phyloP scores from a whole-genome alignment of 768 basidiomycete species.

The Cyclocybe aegerita region DNA sequence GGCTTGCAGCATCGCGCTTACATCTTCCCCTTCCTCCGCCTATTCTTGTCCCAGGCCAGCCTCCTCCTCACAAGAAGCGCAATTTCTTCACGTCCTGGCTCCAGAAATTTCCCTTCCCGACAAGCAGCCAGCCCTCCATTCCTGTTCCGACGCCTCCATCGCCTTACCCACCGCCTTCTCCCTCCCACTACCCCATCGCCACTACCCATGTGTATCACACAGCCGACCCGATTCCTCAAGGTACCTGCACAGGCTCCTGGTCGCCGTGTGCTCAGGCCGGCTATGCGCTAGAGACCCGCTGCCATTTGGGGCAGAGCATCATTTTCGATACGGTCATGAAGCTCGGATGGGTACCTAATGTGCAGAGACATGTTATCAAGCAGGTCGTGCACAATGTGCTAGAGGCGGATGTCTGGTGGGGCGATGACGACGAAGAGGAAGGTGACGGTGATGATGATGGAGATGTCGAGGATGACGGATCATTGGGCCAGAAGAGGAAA shows the following conservation, averaged over 20 bases:
- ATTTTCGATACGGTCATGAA: constrained; percentile 85
- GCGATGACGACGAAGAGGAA: constrained; percentile 23
- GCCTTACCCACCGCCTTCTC: constrained; percentile 13
- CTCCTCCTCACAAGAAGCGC: neutral
- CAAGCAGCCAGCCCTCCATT: constrained; percentile 10
- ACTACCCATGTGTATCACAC: constrained; percentile 87
- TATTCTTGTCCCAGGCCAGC: neutral
- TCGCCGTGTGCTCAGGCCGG: constrained; percentile 83
- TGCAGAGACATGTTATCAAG: constrained; percentile 73
- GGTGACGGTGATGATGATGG: constrained; percentile 28
- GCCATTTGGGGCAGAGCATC: constrained; percentile 88
- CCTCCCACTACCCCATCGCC: constrained; percentile 32
- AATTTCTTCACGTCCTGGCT: no score
- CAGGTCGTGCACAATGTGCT: constrained; percentile 67
- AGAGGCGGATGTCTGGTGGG: constrained; percentile 52
- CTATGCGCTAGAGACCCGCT: constrained; percentile 83
- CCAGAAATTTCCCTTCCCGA: constrained; percentile 42
- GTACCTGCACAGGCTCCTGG: constrained; percentile 70
- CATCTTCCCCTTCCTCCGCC: constrained; percentile 11
- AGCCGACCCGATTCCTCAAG: constrained; percentile 91
- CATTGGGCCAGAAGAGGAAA: constrained; percentile 21
- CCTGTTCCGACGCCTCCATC: constrained; percentile 3
- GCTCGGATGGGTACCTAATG: constrained; percentile 79
- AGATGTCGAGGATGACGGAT: neutral
- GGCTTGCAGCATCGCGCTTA: constrained; percentile 71